Base-by-base conservation (phyloP, 306 rosid species). In the Cucurbita argyrosperma region DNA sequence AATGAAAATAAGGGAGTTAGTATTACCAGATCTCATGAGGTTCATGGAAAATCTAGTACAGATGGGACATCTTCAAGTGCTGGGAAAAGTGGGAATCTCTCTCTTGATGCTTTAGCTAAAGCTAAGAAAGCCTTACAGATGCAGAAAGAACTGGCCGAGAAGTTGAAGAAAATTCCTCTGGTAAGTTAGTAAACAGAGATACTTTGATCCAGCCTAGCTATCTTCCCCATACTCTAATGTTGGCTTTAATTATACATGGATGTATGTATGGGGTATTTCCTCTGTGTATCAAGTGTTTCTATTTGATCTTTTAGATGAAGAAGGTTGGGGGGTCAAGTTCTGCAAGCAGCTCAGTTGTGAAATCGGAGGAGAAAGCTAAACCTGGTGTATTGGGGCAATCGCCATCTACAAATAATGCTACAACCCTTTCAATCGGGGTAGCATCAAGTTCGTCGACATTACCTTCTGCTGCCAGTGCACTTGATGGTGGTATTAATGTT, bases 31-130 rank as follows among this genome's bases (percentile, higher is more conserved):
- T 93, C 94, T 93, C 98, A 93, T 93, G 96, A 93, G 98, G 98
- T 87, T 93, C 88, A 88, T 90, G 98, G 98, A 93, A 93, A 93
- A 86, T 93, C 97, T 93, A 93, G 98, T 93, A 93, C 98, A 93
- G 98, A 93, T 90, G 98, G 98, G 85, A 79, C 96, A 72, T 93
- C 97, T 71, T 81, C 98, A 89, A 82, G 87, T 79, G 96, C 96
- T 88, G 98, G 97, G 80, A 93, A 81, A 85, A 79, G 82, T 84
- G 97, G 92, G 72, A 90, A 84, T 87, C 83, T 86, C 54, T 84
- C 94, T 83, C 80, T 85, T 79, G 98, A 82, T 77, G 98, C 87
- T 76, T 74, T 93, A 85, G 92, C 96, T 40, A 90, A 87, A 87
- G 90, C 91, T 78, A 93, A 90, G 90, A 87, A 80, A 87, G 85